A percentile compares a stretch with the other conserved stretches of the same genome.
Evolutionary conservation across 2,329 filamentous ascomycete genomes (phyloP).

Genomic region (Acephala macrosclerotiorum): DNA sequence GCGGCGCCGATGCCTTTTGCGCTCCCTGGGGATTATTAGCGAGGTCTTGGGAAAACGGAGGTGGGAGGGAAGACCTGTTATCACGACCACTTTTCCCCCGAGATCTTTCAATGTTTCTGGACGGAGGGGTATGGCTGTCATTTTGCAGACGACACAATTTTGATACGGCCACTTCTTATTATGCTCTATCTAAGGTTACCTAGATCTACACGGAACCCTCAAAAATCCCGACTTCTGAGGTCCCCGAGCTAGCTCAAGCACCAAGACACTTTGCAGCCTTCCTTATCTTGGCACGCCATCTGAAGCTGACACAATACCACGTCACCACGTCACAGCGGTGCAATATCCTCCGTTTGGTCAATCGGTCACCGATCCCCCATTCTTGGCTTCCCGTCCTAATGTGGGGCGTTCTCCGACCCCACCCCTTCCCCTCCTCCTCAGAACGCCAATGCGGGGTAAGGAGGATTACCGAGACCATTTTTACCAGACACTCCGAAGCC

Average conservation of each 20-base stretch:
- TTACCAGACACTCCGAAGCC: not conserved
- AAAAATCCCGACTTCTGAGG: too few relatives aligned
- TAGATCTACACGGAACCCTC: too few relatives aligned
- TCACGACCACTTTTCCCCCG: conserved; percentile 9
- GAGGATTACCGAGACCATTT: conserved; percentile 3
- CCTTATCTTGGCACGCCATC: too few relatives aligned
- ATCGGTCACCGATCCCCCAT: not conserved
- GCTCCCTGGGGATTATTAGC: too few relatives aligned
- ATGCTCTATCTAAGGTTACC: too few relatives aligned
- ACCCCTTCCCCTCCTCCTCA: too few relatives aligned
- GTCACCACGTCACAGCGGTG: not conserved
- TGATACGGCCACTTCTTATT: too few relatives aligned
- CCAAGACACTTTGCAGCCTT: too few relatives aligned
- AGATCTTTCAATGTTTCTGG: conserved; percentile 8
- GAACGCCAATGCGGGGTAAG: conserved; percentile 10
- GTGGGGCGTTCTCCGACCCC: not conserved
- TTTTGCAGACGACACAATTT: too few relatives aligned
- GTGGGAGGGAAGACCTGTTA: conserved; percentile 1
- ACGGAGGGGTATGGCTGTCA: conserved; percentile 52
- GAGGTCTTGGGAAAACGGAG: not conserved
- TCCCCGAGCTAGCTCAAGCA: too few relatives aligned
- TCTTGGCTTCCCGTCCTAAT: not conserved
- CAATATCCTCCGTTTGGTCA: not conserved
- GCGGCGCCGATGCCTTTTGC: conserved; percentile 61
- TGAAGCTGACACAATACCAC: not conserved